Percentiles rank a stretch among this genome's conserved stretches.
These are phyloP conservation scores for Daldinia childiae DNA, from an alignment of 495 filamentous ascomycete species.

Conservation along the genomic window DNA sequence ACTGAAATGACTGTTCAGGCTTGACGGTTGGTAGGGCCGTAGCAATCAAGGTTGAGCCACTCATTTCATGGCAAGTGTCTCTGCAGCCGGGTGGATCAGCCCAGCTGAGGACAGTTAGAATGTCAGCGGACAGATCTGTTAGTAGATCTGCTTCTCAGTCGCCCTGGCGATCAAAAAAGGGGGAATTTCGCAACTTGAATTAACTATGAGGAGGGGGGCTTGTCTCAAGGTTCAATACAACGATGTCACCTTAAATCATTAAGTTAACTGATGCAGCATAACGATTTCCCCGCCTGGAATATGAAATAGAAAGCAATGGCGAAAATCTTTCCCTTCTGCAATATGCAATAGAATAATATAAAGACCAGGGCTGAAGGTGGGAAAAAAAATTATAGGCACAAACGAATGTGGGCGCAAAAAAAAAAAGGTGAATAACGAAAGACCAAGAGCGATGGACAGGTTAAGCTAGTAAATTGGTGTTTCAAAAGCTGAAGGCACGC, in stretches of 20 bases:
- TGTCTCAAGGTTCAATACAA: conserved; percentile 36
- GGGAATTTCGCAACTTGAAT: conserved; percentile 9
- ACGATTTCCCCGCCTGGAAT: conserved; percentile 16
- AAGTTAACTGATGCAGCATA: conserved; percentile 32
- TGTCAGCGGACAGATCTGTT: conserved; percentile 31
- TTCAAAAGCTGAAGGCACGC: conserved; percentile 38
- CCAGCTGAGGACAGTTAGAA: conserved; percentile 34
- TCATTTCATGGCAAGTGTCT: conserved; percentile 58
- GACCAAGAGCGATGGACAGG: conserved; percentile 23
- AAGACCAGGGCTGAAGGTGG: conserved; percentile 7
- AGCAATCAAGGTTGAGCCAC: conserved; percentile 53
- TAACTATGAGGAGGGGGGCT: conserved; percentile 12
- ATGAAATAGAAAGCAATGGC: conserved; percentile 15
- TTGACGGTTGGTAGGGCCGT: conserved; percentile 53
- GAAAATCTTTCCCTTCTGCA: not conserved
- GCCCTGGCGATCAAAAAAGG: conserved; percentile 36
- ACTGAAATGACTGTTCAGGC: conserved; percentile 47
- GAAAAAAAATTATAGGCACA: conserved; percentile 12
- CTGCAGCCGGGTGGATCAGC: conserved; percentile 38
- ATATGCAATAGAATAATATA: not conserved
- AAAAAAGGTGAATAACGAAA: conserved; percentile 21
- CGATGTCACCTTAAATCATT: conserved; percentile 43
- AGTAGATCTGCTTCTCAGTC: conserved; percentile 30
- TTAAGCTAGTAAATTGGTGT: conserved; percentile 30
- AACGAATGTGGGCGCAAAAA: conserved; percentile 34